These are phyloP conservation scores for Gleditsia sinensis DNA, from an alignment of 306 rosid species.

Conservation along the genomic window DNA sequence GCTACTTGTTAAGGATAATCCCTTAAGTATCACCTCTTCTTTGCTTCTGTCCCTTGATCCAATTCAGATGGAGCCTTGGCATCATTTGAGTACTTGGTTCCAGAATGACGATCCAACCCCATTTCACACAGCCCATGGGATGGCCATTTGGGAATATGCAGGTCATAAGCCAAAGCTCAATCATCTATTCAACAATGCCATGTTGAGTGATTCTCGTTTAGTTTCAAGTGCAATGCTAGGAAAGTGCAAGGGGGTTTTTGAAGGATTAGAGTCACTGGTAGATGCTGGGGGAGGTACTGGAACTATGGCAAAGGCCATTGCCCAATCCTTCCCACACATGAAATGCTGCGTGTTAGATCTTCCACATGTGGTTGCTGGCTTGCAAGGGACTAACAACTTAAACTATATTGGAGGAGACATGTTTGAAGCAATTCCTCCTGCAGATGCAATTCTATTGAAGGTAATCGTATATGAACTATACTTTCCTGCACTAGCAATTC, in stretches of 20 bases:
- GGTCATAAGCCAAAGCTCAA: not conserved
- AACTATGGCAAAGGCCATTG: not conserved
- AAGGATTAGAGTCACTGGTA: not conserved
- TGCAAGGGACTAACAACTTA: not conserved
- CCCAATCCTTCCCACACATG: not conserved
- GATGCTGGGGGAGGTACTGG: not conserved
- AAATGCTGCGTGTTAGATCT: not conserved
- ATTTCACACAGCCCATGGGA: not conserved
- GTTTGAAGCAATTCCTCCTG: not conserved
- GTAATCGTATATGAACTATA: not conserved
- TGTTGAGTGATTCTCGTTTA: not conserved
- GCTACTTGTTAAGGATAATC: not conserved
- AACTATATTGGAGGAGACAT: not conserved
- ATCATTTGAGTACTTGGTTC: not conserved
- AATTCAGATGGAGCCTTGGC: conserved; percentile 1
- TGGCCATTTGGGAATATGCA: not conserved
- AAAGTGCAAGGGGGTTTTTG: not conserved
- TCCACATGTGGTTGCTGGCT: not conserved
- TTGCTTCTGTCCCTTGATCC: conserved; percentile 3
- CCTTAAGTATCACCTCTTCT: not conserved
- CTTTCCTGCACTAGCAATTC: no score
- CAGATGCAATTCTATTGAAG: not conserved
- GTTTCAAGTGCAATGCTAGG: not conserved
- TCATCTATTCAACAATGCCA: not conserved
- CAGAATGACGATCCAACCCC: not conserved